These are phyloP conservation scores for Fusarium subglutinans DNA, from an alignment of 2,329 filamentous ascomycete genomes.

Conservation along the genomic window DNA sequence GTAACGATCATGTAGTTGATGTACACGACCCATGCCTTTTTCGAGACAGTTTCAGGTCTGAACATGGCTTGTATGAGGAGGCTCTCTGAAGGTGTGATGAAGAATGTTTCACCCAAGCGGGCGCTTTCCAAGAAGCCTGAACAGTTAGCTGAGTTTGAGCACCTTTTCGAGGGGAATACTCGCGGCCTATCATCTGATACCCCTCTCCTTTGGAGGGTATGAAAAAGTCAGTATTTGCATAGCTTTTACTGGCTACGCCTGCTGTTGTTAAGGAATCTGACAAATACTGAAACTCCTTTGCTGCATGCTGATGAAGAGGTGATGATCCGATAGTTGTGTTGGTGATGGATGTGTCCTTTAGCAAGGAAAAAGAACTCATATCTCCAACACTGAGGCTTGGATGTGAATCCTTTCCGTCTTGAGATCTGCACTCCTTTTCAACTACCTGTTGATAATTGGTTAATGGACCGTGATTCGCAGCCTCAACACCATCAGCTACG, in stretches of 20 bases:
- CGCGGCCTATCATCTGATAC: not conserved
- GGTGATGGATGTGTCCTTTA: not conserved
- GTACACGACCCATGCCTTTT: slow-evolving; percentile 5
- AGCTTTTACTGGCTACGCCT: not conserved
- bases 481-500: not conserved
- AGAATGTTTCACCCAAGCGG: not conserved
- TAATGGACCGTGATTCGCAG: not conserved
- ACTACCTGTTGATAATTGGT: too few relatives aligned
- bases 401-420: not conserved
- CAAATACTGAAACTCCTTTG: not conserved
- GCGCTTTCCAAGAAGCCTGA: not conserved
- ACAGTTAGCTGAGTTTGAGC: not conserved
- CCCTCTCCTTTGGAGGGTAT: not conserved
- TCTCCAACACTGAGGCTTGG: not conserved
- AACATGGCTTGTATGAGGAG: not conserved
- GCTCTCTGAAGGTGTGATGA: not conserved
- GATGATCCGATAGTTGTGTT: not conserved
- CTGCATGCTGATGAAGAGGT: not conserved
- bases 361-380: not conserved
- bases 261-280: not conserved
- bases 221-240: rapidly evolving
- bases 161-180: not conserved
- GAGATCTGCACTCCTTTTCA: too few relatives aligned
- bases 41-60: not conserved
- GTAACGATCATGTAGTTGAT: slow-evolving; percentile 8